Base-by-base conservation (phyloP, 768 basidiomycete genomes). In the Phaeolepiota aurea region DNA sequence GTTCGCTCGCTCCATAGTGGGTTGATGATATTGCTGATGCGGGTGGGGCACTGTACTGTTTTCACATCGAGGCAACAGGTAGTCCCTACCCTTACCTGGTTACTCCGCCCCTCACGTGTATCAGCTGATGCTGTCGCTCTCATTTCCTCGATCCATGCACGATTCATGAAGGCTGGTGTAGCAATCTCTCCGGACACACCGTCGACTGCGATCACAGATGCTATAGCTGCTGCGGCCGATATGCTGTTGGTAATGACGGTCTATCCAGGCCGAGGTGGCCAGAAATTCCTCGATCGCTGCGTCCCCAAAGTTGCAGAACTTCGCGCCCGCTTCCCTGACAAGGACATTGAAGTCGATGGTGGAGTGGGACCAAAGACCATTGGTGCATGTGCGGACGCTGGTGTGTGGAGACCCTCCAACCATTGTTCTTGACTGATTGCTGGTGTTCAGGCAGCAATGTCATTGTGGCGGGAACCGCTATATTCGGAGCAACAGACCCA, bases 171-270 rank as follows among this genome's bases (percentile, higher is more conserved):
- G 56, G 93, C 88, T 2, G 96, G 93, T 15, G 83, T 98, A 20
- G 96, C 96, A 23, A 94, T 99, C 51, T 97, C 93, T 4, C 96
- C 96, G 1, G 86, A 90, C 53, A 98, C 96, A 0, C 87, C 88
- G 9, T 84, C 91, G 16, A 71, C 77, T 2, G 85, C 81, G 31
- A 92, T 99, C 57, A 84, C 90, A 37, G 82, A 93, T 55, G 79
- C 79, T 36, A 71, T 98, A 36, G 94, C 71, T n/a, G 53, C 78
- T 10, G 76, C 76, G 3, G 91, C 84, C 3, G 93, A 97, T 58
- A 89, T 97, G 87, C 74, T 98, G 22, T 79, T 98, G 46, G 93
- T 98, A 52, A 98, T 98, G 94, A 98, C 94, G 5, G 93, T 99
- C 18, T 83, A 89, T 55, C 94, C 93, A 33, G 94, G 87, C 84